A percentile compares a stretch with the other conserved stretches of the same genome.
Conservation (phyloP, 257 asterid species). For the Solanum bulbocastanum region DNA sequence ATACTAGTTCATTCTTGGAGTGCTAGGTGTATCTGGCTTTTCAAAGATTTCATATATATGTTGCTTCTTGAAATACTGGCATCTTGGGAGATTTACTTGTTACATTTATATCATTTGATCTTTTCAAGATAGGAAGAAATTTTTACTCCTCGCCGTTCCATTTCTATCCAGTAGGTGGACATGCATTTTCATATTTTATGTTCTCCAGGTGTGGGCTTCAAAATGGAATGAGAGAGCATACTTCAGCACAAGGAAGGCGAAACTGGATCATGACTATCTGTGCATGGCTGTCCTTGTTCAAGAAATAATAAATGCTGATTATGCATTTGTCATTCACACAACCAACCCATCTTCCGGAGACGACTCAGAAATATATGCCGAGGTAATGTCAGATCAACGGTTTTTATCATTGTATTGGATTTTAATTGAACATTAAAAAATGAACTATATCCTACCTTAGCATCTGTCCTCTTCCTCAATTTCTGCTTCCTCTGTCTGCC, state of each 20-base stretch:
- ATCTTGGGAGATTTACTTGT: neutral
- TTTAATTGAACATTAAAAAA: neutral
- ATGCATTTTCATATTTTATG: neutral
- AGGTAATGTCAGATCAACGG: constrained; percentile 38
- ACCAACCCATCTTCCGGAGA: constrained; percentile 95
- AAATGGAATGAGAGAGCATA: constrained; percentile 99
- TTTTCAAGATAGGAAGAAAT: neutral
- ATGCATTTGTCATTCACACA: constrained; percentile 98
- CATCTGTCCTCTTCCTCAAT: neutral
- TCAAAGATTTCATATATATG: neutral
- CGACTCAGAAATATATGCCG: constrained; percentile 86
- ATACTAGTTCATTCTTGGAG: neutral
- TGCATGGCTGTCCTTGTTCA: constrained; percentile 99
- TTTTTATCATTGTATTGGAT: neutral
- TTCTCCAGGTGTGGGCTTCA: constrained; percentile 94
- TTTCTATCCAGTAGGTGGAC: neutral
- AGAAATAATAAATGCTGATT: constrained; percentile 93
- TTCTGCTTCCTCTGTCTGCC: neutral
- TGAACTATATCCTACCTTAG: neutral
- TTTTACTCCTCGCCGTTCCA: neutral
- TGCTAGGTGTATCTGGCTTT: neutral
- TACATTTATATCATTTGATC: neutral
- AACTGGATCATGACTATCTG: constrained; percentile 82
- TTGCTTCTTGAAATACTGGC: neutral
- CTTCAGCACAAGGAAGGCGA: constrained; percentile 93